Conservation (phyloP, 179 eudicot species). For the Corrigiola litoralis region DNA sequence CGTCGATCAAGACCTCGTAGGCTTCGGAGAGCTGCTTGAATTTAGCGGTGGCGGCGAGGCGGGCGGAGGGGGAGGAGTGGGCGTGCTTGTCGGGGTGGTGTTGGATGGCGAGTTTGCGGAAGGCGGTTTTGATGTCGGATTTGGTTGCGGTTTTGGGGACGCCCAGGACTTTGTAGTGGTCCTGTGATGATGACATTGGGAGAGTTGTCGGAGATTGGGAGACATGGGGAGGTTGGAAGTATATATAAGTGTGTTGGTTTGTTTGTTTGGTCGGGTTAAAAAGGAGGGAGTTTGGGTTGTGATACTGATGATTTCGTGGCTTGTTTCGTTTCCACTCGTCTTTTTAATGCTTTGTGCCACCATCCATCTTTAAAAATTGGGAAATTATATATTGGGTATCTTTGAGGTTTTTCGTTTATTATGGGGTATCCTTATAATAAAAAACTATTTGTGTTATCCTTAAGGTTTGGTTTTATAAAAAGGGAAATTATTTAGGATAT, state of each 20-base stretch:
- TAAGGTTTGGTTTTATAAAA: no score
- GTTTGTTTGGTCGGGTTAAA: background rate
- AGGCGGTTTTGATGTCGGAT: conserved; percentile 62
- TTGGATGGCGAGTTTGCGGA: conserved; percentile 57
- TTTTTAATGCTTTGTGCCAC: no score
- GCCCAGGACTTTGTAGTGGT: conserved; percentile 69
- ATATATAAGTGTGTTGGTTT: no score
- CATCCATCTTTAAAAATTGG: no score
- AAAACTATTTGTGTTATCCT: no score
- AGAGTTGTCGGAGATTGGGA: background rate
- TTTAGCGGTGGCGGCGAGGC: conserved; percentile 44
- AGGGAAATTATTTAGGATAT: no score
- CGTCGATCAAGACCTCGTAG: conserved; percentile 70
- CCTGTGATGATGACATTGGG: conserved; percentile 39
- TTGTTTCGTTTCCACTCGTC: background rate
- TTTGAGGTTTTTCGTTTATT: no score
- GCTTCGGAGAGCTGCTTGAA: conserved; percentile 83
- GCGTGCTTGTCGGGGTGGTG: conserved; percentile 87
- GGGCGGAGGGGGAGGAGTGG: conserved; percentile 41
- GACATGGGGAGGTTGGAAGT: no score
- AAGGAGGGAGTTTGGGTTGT: background rate
- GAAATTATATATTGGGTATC: no score
- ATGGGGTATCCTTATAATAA: no score
- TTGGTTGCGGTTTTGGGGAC: conserved; percentile 45
- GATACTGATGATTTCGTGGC: background rate